A percentile compares a stretch with the other conserved stretches of the same genome.
Conservation (phyloP, 306 rosid genomes). For the Argentina anserina region DNA sequence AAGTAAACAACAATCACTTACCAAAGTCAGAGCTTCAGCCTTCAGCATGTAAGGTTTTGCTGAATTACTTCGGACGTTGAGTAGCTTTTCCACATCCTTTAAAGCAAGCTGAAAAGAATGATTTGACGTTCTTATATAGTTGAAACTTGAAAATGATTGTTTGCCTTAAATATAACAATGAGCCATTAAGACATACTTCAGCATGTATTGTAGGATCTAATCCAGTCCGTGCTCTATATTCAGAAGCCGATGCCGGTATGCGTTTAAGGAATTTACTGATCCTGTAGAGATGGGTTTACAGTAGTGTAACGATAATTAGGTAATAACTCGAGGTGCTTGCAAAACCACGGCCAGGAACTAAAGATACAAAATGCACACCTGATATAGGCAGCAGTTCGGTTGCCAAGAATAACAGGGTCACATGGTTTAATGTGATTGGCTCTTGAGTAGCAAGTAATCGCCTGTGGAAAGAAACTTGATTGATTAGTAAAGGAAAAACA, state of each 20-base stretch:
- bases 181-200: slow-evolving; percentile 52
- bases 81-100: slow-evolving; percentile 86
- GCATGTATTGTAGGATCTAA: slow-evolving; percentile 95
- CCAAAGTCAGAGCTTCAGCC: slow-evolving; percentile 72
- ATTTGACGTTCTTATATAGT: slow-evolving; percentile 9
- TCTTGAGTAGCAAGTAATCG: slow-evolving; percentile 71
- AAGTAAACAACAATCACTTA: slow-evolving; percentile 26
- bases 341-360: not conserved
- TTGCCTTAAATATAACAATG: slow-evolving; percentile 21
- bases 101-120: slow-evolving; percentile 74
- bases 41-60: slow-evolving; percentile 70
- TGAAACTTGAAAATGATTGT: slow-evolving; percentile 20
- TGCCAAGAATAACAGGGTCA: slow-evolving; percentile 75
- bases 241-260: slow-evolving; percentile 77
- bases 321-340: slow-evolving; percentile 3
- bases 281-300: slow-evolving; percentile 47
- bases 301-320: slow-evolving; percentile 25
- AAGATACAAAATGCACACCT: slow-evolving; percentile 47
- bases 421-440: slow-evolving; percentile 73
- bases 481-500: slow-evolving; percentile 18
- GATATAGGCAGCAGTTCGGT: slow-evolving; percentile 83
- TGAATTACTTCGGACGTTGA: slow-evolving; percentile 44
- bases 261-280: slow-evolving; percentile 57
- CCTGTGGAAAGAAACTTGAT: slow-evolving; percentile 48
- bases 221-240: slow-evolving; percentile 74